These are phyloP conservation scores for Astragalus membranaceus DNA, from an alignment of 306 rosid species.

Conservation along the genomic window DNA sequence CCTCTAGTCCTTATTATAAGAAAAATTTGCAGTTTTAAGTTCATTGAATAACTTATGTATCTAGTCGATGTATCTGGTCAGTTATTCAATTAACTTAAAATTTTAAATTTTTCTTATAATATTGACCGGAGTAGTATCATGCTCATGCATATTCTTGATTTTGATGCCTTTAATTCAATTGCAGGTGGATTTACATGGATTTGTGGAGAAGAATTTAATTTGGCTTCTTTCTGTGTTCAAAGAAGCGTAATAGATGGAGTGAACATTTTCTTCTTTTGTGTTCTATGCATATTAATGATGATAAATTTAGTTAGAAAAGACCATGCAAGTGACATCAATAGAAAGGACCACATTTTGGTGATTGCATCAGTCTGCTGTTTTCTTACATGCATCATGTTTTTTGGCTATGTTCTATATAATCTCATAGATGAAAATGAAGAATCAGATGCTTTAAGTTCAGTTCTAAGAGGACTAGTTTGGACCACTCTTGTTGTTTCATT, in stretches of 20 bases:
- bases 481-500: slow-evolving; percentile 28
- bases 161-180: neutral
- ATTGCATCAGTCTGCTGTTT: slow-evolving; percentile 31
- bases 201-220: slow-evolving; percentile 27
- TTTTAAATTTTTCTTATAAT: too few species aligned
- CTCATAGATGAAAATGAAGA: neutral
- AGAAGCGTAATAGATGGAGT: slow-evolving; percentile 24
- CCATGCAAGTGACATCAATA: neutral
- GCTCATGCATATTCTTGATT: neutral
- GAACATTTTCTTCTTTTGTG: slow-evolving; percentile 25
- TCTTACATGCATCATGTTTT: slow-evolving; percentile 28
- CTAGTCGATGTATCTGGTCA: too few species aligned
- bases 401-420: slow-evolving; percentile 18
- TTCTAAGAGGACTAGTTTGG: slow-evolving; percentile 35
- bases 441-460: neutral
- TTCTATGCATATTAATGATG: slow-evolving; percentile 13
- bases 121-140: too few species aligned
- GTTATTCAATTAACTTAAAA: too few species aligned
- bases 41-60: too few species aligned
- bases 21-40: too few species aligned
- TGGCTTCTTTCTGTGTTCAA: slow-evolving; percentile 35
- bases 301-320: slow-evolving; percentile 7
- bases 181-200: slow-evolving; percentile 32
- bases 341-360: slow-evolving; percentile 18
- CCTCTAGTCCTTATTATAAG: too few species aligned